Percentiles rank a stretch among this genome's conserved stretches.
Conservation (phyloP, 192 early-diverging fungal genomes). For the Coemansia sp. region DNA sequence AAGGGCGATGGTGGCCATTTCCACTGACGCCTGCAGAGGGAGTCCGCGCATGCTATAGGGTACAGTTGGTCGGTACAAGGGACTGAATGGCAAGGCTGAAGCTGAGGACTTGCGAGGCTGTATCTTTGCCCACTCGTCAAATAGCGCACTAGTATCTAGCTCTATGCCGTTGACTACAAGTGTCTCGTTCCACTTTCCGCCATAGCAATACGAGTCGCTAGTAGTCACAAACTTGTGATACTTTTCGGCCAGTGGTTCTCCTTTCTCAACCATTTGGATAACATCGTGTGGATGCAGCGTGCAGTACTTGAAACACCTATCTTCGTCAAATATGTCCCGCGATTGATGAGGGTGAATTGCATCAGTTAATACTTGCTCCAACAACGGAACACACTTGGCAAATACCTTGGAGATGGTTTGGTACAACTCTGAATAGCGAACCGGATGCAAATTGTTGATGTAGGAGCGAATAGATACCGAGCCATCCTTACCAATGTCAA, state of each 20-base stretch:
- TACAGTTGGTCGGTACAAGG: slow-evolving; percentile 20
- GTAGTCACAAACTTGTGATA: not conserved
- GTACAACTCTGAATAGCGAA: slow-evolving; percentile 4
- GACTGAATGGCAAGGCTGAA: slow-evolving; percentile 21
- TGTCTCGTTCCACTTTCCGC: not conserved
- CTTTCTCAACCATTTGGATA: not conserved
- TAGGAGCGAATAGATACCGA: not conserved
- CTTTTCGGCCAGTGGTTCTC: not conserved
- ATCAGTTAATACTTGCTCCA: slow-evolving; percentile 53
- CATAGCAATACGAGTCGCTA: not conserved
- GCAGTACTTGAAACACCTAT: slow-evolving; percentile 7
- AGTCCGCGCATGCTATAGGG: slow-evolving; percentile 40
- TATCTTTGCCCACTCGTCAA: not conserved
- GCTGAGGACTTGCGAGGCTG: slow-evolving; percentile 20
- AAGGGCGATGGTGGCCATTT: slow-evolving; percentile 67
- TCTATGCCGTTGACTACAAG: not conserved
- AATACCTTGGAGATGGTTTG: not conserved
- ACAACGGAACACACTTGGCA: slow-evolving; percentile 17
- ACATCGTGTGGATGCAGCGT: not conserved
- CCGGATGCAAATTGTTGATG: slow-evolving; percentile 9
- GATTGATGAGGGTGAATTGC: not conserved
- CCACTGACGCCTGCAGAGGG: slow-evolving; percentile 65
- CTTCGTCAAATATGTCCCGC: not conserved
- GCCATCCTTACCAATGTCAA: not conserved
- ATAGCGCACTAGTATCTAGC: not conserved